phyloP scores from a whole-genome alignment of 495 filamentous ascomycete genomes.

The Penicillium antarcticum region DNA sequence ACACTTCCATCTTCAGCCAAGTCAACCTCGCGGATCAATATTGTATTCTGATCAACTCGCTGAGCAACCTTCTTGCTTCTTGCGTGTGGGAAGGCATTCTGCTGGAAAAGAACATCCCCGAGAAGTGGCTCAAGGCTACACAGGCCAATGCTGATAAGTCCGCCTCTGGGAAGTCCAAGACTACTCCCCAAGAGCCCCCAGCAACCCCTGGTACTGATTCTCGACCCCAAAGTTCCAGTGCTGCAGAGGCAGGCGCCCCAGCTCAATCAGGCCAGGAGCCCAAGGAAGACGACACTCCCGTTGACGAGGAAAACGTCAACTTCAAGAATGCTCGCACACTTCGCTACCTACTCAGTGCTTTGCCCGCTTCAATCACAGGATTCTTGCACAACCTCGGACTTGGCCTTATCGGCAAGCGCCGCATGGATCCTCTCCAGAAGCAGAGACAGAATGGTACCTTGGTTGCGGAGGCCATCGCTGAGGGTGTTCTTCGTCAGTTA shows the following conservation, averaged over 20 bases:
- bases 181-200: conserved; percentile 18
- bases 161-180: conserved; percentile 42
- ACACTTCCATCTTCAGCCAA: conserved; percentile 56
- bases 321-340: conserved; percentile 79
- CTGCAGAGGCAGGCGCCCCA: conserved; percentile 19
- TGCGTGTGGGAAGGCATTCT: conserved; percentile 81
- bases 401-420: conserved; percentile 68
- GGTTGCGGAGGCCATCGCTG: conserved; percentile 76
- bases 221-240: conserved; percentile 17
- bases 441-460: conserved; percentile 64
- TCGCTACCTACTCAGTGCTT: conserved; percentile 69
- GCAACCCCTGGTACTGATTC: conserved; percentile 10
- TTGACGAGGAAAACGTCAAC: conserved; percentile 47
- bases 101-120: conserved; percentile 63
- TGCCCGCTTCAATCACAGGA: conserved; percentile 66
- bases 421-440: conserved; percentile 58
- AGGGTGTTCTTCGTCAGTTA: conserved; percentile 66
- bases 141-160: conserved; percentile 47
- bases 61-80: conserved; percentile 73
- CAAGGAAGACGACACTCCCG: conserved; percentile 34
- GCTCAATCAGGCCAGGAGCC: conserved; percentile 29
- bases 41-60: conserved; percentile 57
- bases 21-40: conserved; percentile 83
- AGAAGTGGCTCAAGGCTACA: conserved; percentile 63
- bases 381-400: conserved; percentile 82